Evolutionary conservation across 345 rosid species (phyloP), one percentile per base, ranked within the genome.

Genomic region (Punica granatum): DNA sequence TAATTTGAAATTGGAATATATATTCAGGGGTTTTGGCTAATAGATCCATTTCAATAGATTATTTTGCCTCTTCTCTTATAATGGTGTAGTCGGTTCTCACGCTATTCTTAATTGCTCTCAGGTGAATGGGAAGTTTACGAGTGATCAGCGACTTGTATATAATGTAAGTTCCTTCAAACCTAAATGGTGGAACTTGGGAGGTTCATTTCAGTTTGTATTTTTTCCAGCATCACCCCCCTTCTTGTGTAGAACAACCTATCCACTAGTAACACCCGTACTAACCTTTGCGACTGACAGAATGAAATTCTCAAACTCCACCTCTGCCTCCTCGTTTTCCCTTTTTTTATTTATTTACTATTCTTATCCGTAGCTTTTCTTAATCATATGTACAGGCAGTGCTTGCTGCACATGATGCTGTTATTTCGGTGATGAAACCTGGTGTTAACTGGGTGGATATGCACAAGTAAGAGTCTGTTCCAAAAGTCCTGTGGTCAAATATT

Each of bases 71-170:
- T 51, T 51, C 58, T n/a, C 23, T n/a, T 51, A 51, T 51, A 51
- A 51, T 51, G 21, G n/a, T 3, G 23, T n/a, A 51, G 28, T 3
- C 58, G 23, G n/a, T n/a, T n/a, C n/a, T n/a, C n/a, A n/a, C n/a
- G n/a, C 41, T 37, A 4, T 37, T 37, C 34, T 56, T 56, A 12
- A 13, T 56, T 28, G 33, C 28, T 30, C 33, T 44, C 86, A 92
- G 98, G 95, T 92, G 42, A 92, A 92, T 82, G 95, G 98, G 74
- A 90, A 80, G 83, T 92, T 92, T 76, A 86, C 98, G 31, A 86
- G 86, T 32, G 88, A 86, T 79, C 95, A 92, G 69, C 70, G 82
- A 75, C 81, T 90, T 31, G 79, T 92, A 74, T 92, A 92, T 75
- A 88, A 86, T 68, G 98, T 92, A 79, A 86, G 96, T 74, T 30